Evolutionary conservation across 2,329 filamentous ascomycete genomes (phyloP).

Genomic region (Alternaria conjuncta): DNA sequence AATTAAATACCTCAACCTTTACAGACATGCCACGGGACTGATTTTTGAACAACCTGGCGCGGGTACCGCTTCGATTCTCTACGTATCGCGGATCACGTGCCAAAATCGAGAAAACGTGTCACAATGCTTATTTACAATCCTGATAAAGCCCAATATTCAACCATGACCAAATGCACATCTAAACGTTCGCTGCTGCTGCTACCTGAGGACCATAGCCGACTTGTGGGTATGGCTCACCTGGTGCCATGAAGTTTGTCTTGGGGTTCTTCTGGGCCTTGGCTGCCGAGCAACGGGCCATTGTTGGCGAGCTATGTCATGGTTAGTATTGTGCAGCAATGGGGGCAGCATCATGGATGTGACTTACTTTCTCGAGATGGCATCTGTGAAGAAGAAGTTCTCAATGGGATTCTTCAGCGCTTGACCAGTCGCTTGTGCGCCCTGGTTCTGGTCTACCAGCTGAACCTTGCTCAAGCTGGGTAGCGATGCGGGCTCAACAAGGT

Average conservation of each 20-base stretch:
- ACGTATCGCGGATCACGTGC: slow-evolving; percentile 24
- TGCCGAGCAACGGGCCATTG: slow-evolving; percentile 96
- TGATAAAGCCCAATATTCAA: slow-evolving; percentile 27
- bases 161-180: slow-evolving; percentile 17
- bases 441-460: slow-evolving; percentile 95
- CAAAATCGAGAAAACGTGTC: slow-evolving; percentile 27
- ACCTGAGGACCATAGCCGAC: slow-evolving; percentile 49
- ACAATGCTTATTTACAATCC: slow-evolving; percentile 42
- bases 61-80: slow-evolving; percentile 27
- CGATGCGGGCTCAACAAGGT: slow-evolving; percentile 80
- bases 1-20: slow-evolving; percentile 8
- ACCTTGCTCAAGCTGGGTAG: slow-evolving; percentile 85
- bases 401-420: slow-evolving; percentile 82
- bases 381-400: slow-evolving; percentile 98
- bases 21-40: neutral
- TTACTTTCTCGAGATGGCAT: slow-evolving; percentile 93
- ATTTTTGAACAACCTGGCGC: slow-evolving; percentile 17
- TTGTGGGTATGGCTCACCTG: slow-evolving; percentile 52
- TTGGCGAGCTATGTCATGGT: slow-evolving; percentile 75
- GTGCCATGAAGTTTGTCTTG: slow-evolving; percentile 59
- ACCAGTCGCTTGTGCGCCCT: slow-evolving; percentile 77
- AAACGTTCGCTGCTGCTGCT: slow-evolving; percentile 34
- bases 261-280: slow-evolving; percentile 73
- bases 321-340: slow-evolving; percentile 3
- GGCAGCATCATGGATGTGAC: slow-evolving; percentile 37